Conservation (phyloP, 192 early-diverging fungal genomes). For the Entomortierella chlamydospora region DNA sequence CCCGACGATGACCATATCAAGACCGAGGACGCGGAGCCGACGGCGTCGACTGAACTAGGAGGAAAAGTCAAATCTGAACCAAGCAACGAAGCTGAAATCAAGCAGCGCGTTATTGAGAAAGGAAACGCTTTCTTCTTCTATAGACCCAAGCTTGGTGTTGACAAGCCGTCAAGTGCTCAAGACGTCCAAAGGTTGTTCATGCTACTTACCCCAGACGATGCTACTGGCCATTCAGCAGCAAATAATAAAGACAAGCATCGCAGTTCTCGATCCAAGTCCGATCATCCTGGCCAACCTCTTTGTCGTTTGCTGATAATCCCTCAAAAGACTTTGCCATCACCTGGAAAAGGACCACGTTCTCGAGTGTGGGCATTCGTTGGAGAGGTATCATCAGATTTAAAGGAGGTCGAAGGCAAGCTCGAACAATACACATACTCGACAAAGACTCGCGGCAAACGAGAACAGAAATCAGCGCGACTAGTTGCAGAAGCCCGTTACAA, state of each 20-base stretch:
- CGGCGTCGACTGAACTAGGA: background rate
- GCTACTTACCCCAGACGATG: slow-evolving; percentile 29
- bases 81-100: background rate
- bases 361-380: slow-evolving; percentile 30
- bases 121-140: slow-evolving; percentile 30
- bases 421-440: slow-evolving; percentile 23
- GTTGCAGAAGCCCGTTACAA: slow-evolving; percentile 23
- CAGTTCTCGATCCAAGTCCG: background rate
- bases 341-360: slow-evolving; percentile 1
- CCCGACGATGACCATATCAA: no score
- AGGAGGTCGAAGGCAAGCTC: background rate
- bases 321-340: slow-evolving; percentile 3
- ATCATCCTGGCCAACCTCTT: background rate
- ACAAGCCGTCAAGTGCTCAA: background rate
- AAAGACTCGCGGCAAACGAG: slow-evolving; percentile 29
- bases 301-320: slow-evolving; percentile 18
- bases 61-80: background rate
- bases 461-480: slow-evolving; percentile 14
- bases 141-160: slow-evolving; percentile 13
- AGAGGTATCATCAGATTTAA: slow-evolving; percentile 4
- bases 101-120: slow-evolving; percentile 9
- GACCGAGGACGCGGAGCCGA: no score
- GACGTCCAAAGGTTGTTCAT: slow-evolving; percentile 26
- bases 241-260: background rate
- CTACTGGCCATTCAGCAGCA: slow-evolving; percentile 3